Conservation (phyloP, 2,329 filamentous ascomycete species). For the Lachnellula willkommii region DNA sequence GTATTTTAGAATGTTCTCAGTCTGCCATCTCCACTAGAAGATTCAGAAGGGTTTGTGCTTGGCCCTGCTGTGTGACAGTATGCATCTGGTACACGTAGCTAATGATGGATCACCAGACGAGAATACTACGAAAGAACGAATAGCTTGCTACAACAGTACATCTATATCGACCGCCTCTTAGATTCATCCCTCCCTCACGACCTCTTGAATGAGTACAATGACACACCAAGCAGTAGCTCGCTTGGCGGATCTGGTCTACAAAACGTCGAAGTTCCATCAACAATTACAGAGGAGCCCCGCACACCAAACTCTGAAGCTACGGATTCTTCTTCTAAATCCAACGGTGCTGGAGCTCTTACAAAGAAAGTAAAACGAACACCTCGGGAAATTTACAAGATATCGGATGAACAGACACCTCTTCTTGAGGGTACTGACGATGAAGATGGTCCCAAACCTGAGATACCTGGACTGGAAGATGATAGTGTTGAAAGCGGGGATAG, state of each 20-base stretch:
- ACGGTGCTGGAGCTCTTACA: constrained; percentile 32
- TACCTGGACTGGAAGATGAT: constrained; percentile 67
- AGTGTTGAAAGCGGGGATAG: constrained; percentile 68
- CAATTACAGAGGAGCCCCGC: constrained; percentile 65
- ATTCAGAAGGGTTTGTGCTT: too few relatives aligned
- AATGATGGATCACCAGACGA: constrained; percentile 43
- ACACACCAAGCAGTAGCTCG: constrained; percentile 31
- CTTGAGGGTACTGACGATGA: constrained; percentile 41
- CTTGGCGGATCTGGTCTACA: constrained; percentile 40
- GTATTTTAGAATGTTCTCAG: constrained; percentile 16
- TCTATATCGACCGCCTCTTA: constrained; percentile 86
- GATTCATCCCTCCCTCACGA: constrained; percentile 91
- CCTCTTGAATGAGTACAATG: constrained; percentile 82
- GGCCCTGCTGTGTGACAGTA: too few relatives aligned
- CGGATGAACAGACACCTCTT: constrained; percentile 62
- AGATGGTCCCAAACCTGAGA: constrained; percentile 46
- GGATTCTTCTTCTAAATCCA: constrained; percentile 17
- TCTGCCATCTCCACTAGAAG: too few relatives aligned
- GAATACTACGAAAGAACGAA: constrained; percentile 88
- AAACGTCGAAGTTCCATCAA: constrained; percentile 59
- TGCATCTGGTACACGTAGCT: constrained; percentile 2
- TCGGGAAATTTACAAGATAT: constrained; percentile 72
- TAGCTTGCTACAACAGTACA: constrained; percentile 80
- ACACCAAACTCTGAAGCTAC: constrained; percentile 22
- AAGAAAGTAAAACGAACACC: constrained; percentile 71